Percentiles rank a stretch among this genome's conserved stretches.
Conservation (phyloP, 2,329 filamentous ascomycete species). For the Neobulgaria alba region DNA sequence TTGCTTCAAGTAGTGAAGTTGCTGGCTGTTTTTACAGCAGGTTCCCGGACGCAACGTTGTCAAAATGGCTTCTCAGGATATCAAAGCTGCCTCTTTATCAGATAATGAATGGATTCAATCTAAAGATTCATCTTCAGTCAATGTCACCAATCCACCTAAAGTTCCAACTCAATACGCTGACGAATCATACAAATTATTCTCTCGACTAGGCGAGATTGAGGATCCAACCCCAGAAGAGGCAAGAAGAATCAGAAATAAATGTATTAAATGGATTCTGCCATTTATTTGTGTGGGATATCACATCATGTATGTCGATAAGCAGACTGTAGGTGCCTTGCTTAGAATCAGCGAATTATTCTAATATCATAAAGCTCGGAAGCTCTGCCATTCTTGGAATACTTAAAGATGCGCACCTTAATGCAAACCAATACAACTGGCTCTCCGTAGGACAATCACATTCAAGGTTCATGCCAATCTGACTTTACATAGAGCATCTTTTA, state of each 20-base stretch:
- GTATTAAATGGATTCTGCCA: slow-evolving; percentile 3
- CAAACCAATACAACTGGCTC: slow-evolving; percentile 2
- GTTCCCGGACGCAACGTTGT: no score
- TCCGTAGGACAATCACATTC: background rate
- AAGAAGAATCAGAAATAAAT: slow-evolving; percentile 1
- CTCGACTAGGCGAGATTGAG: slow-evolving; percentile 1
- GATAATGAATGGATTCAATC: background rate
- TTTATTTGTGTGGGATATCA: slow-evolving; percentile 2
- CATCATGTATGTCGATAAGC: slow-evolving; percentile 3
- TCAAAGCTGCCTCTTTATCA: background rate
- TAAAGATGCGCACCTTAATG: slow-evolving; percentile 1
- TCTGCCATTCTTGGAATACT: slow-evolving; percentile 1
- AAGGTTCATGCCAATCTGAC: background rate
- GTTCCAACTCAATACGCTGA: slow-evolving; percentile 3
- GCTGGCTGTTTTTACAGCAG: no score
- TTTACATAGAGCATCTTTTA: slow-evolving; percentile 1
- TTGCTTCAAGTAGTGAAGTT: background rate
- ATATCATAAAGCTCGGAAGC: background rate
- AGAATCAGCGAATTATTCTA: background rate
- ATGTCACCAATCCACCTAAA: background rate
- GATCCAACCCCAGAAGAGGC: slow-evolving; percentile 1
- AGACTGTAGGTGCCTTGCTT: background rate
- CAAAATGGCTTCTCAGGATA: background rate
- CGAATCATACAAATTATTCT: slow-evolving; percentile 3
- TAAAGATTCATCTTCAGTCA: background rate